Evolutionary conservation across 495 filamentous ascomycete genomes (phyloP), one percentile per base, ranked within the genome.

Genomic region (Glonium stellatum): DNA sequence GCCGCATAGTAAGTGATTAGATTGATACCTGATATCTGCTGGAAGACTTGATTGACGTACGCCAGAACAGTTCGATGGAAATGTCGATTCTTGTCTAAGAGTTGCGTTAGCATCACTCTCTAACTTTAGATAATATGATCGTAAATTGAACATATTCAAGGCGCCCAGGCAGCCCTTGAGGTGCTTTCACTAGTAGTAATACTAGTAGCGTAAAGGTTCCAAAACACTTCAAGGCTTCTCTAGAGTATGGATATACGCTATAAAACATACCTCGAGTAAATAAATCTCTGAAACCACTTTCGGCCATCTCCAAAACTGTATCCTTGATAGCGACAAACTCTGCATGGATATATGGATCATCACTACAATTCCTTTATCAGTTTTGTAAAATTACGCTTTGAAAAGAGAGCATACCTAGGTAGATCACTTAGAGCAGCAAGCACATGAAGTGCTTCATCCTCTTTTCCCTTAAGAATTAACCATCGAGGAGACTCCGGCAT

Each of bases 1-100:
- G 82, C 78, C 0, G 80, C 79, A 63, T 85, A 85, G 57, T 84
- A 81, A 18, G 79, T 80, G 48, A 85, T 82, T 36, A 85, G 70
- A 60, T 83, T 84, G 62, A 82, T 81, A 25, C 83, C 82, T 10
- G 74, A 79, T 60, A 82, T 75, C 67, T 82, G 87, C 65, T 90
- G 87, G 73, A 89, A 89, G 76, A 87, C 80, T 61, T 90, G 87
- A 70, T 87, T 89, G 69, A 88, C 80, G 66, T 88, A 88, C 47
- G 80, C 87, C 31, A 90, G 76, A 23, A 84, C 69, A 0, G 80
- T 82, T 12, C 89, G 83, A 71, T 90, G 88, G 64, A 92, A 81
- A 68, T 89, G 86, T 34, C 88, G 81, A 67, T 90, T 80, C 59
- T 83, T 79, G 58, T 78, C 82, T 79, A 86, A 86, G 27, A 31